Conservation (phyloP, 2,329 filamentous ascomycete species). For the Escovopsis sp. region DNA sequence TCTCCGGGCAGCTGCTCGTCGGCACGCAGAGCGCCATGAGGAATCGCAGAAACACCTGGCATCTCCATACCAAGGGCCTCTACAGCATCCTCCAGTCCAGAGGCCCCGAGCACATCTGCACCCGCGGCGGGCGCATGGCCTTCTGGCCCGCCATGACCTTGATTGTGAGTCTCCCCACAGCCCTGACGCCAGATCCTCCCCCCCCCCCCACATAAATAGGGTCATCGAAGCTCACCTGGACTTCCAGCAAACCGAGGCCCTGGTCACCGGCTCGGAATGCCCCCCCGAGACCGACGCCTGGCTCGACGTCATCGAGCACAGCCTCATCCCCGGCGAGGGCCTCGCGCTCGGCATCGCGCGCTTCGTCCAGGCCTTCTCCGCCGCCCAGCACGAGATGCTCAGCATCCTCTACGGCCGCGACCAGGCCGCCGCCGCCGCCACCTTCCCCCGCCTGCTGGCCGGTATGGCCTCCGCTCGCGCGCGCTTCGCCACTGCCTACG, state of each 20-base stretch:
- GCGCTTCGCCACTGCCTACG: slow-evolving; percentile 8
- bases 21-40: slow-evolving; percentile 17
- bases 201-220: too few species aligned
- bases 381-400: slow-evolving; percentile 14
- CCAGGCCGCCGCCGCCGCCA: slow-evolving; percentile 12
- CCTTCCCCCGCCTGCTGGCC: slow-evolving; percentile 13
- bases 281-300: slow-evolving; percentile 22
- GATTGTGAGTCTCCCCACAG: slow-evolving; percentile 16
- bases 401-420: slow-evolving; percentile 13
- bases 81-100: slow-evolving; percentile 22
- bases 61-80: slow-evolving; percentile 21
- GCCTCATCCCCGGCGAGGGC: slow-evolving; percentile 12
- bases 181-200: too few species aligned
- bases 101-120: slow-evolving; percentile 13
- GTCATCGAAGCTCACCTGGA: too few species aligned
- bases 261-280: slow-evolving; percentile 16
- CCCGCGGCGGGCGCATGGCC: slow-evolving; percentile 12
- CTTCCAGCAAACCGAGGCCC: slow-evolving; percentile 24
- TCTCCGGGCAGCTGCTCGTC: slow-evolving; percentile 21
- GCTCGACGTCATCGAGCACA: slow-evolving; percentile 16
- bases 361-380: slow-evolving; percentile 15
- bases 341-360: slow-evolving; percentile 13
- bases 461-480: slow-evolving; percentile 13
- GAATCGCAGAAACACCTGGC: slow-evolving; percentile 17
- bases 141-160: slow-evolving; percentile 26